Evolutionary conservation across 1,284 basidiomycete genomes (phyloP).

Genomic region (Trametes polyzona): DNA sequence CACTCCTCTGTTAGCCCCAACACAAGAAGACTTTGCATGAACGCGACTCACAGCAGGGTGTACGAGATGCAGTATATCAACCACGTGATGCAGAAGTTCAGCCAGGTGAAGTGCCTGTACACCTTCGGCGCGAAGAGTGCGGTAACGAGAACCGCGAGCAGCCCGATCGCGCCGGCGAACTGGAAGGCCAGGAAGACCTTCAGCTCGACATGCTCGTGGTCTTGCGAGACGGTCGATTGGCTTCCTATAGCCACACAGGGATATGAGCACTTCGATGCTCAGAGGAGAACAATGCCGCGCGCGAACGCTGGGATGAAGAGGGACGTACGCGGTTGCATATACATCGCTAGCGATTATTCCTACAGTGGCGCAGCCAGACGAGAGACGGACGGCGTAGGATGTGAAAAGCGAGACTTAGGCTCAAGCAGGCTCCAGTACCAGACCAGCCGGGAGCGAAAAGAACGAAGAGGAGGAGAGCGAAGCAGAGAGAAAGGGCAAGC

Average conservation of each 20-base stretch:
- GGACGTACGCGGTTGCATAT: slow-evolving; percentile 2
- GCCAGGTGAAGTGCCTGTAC: slow-evolving; percentile 40
- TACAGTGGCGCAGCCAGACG: background rate
- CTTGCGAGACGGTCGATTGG: background rate
- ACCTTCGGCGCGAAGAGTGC: slow-evolving; percentile 35
- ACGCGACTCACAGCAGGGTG: slow-evolving; percentile 31
- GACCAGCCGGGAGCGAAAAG: slow-evolving; percentile 23
- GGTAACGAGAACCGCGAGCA: slow-evolving; percentile 35
- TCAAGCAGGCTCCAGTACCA: slow-evolving; percentile 27
- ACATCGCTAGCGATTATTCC: slow-evolving; percentile 1
- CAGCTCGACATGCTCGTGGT: slow-evolving; percentile 20
- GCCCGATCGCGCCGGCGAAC: slow-evolving; percentile 34
- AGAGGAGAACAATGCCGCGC: too few species aligned
- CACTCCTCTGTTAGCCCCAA: background rate
- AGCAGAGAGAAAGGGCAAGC: slow-evolving; percentile 3
- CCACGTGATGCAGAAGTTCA: slow-evolving; percentile 42
- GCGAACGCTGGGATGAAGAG: too few species aligned
- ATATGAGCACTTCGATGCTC: too few species aligned
- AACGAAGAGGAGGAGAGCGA: background rate
- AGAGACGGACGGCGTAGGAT: background rate
- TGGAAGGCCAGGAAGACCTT: slow-evolving; percentile 38
- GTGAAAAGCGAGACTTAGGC: slow-evolving; percentile 4
- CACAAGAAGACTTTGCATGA: background rate
- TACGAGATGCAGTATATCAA: slow-evolving; percentile 41
- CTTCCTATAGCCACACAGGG: too few species aligned